Percentiles rank a stretch among this genome's conserved stretches.
phyloP scores from a whole-genome alignment of 495 filamentous ascomycete genomes.

The Pyrenula massariospora region DNA sequence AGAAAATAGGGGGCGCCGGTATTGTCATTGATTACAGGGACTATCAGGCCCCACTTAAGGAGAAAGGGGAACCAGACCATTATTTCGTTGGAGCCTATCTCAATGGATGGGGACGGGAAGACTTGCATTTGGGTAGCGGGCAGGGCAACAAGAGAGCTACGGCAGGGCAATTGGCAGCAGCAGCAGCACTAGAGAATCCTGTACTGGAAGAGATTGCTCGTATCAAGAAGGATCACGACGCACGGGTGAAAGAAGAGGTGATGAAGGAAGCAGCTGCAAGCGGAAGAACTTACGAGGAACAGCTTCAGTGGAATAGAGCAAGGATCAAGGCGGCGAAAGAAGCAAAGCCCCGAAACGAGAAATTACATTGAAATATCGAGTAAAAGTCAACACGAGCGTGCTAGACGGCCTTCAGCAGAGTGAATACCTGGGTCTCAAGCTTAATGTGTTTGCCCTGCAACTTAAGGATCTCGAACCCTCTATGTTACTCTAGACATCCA shows the following conservation, averaged over 20 bases:
- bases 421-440: too few relatives aligned
- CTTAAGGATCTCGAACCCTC: too few relatives aligned
- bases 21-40: slow-evolving; percentile 57
- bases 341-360: not conserved
- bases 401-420: too few relatives aligned
- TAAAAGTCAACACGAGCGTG: too few relatives aligned
- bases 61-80: slow-evolving; percentile 43
- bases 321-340: not conserved
- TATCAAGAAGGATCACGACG: slow-evolving; percentile 31
- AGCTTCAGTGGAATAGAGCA: not conserved
- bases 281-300: not conserved
- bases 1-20: slow-evolving; percentile 42
- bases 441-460: too few relatives aligned
- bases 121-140: slow-evolving; percentile 53
- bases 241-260: slow-evolving; percentile 3
- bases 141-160: slow-evolving; percentile 58
- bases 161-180: slow-evolving; percentile 61
- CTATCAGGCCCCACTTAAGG: slow-evolving; percentile 34
- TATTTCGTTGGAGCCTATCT: slow-evolving; percentile 64
- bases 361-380: not conserved
- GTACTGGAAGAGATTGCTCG: slow-evolving; percentile 42
- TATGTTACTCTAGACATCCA: too few relatives aligned
- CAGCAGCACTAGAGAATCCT: slow-evolving; percentile 47
- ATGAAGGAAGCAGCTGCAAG: not conserved
- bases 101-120: slow-evolving; percentile 59